Base-by-base conservation (phyloP, 805 yeast genomes). In the Starmerella scarabaei region DNA sequence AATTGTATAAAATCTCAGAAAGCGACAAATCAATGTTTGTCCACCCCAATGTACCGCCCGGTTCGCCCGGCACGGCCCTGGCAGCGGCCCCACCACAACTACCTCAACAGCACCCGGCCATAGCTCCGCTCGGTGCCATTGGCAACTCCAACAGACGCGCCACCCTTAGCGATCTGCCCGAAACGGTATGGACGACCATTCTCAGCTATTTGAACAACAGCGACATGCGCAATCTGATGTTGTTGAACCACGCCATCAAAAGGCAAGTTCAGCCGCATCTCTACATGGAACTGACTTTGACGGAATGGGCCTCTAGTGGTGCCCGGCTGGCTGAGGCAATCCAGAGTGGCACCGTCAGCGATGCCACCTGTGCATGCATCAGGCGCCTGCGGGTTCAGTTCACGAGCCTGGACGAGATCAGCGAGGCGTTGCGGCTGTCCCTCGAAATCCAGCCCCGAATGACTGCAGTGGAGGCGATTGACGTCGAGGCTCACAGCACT, bases 231-330 rank as follows among this genome's bases (percentile, higher is more conserved):
- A 30, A 27, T 12, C 42, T 49, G 15, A 32, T 45, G 36, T 38
- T 51, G 12, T 41, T 44, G 11, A 42, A 41, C 27, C 38, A 29
- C 12, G 31, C 16, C 15, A 27, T 49, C 33, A 39, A 38, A 15
- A 26, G 15, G 19, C n/a, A 17, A 6, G 46, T 41, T 16, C 42
- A 43, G 33, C 41, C 40, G n/a, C 30, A 38, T 15, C 27, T 50
- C 11, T 47, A 48, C 39, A 36, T 32, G 30, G 47, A 48, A 19
- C 37, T 48, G 19, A 34, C 41, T 3, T 35, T 50, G n/a, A 40
- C 50, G 2, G 53, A 48, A 23, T 41, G 49, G 52, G 52, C 51
- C 8, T 37, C 40, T 12, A 31, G 42, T 5, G 53, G 53, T 5
- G 37, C 43, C 21, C 41, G 48, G 21, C 31, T 50, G 11, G 50